Base-by-base conservation (phyloP, 1,139 yeast species). In the Kodamaea derodonti region DNA sequence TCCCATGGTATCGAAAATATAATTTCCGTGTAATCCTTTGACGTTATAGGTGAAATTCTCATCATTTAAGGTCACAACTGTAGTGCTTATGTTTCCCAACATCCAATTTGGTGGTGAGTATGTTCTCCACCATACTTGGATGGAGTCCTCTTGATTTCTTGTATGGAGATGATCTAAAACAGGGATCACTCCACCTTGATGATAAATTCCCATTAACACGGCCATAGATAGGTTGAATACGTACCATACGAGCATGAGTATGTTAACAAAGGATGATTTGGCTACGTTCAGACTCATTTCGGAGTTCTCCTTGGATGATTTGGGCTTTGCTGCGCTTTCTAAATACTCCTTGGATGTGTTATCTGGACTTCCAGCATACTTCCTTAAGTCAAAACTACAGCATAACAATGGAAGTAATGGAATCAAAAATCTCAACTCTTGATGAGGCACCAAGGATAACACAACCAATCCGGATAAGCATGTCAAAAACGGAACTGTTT, bases 21-120 rank as follows among this genome's bases (percentile, higher is more conserved):
- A 26, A 49, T 45, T 31, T n/a, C 40, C 29, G 35, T 47, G 29
- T 2, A 32, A 13, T 11, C 30, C 3, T 15, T 41, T 41, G 17
- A 47, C 28, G 12, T 54, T 45, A 7, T 39, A 41, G 12, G 20
- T 28, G 13, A 40, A 32, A 15, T 26, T 14, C 5, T 40, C 51
- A 9, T 50, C 50, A 10, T 46, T 46, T n/a, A 55, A 33, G 2
- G 50, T 33, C 2, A 56, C 33, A 30, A 54, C 51, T 5, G 48
- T 35, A 0, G 49, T 35, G 17, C 46, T 36, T 0, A 44, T 28
- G 33, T 64, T 65, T 3, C 83, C 85, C 31, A 86, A 60, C 38
- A 90, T 53, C 95, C 96, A 90, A 3, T 86, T 72, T 0, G 98
- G 97, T 0, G 97, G 97, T 2, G 88, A 74, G 51, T 90, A 92